Evolutionary conservation across 2,329 filamentous ascomycete species (phyloP), one percentile per base, ranked within the genome.

Genomic region (Fusarium concolor): DNA sequence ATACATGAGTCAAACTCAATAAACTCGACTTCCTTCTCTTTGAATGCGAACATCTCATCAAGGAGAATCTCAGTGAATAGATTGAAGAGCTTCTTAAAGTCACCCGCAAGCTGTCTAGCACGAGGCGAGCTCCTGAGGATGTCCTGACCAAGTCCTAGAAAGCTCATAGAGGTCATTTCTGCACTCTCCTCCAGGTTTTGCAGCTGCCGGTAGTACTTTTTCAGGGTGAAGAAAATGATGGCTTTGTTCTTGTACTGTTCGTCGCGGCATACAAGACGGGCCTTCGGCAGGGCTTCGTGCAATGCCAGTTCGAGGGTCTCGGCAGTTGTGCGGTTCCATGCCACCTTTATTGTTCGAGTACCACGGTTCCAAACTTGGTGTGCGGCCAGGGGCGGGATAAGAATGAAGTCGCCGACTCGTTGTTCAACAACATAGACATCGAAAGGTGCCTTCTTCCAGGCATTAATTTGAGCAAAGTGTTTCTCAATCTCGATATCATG

Each of bases 231-330:
- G 78, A 94, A 97, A 43, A 97, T 85, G 59, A 98, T 97, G 7
- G 94, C 93, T 77, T 98, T 98, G 81, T 97, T 97, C 78, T 98
- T 98, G 83, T 99, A 99, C 78, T 98, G 95, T 77, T 99, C 96
- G 71, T 99, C 96, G 37, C 96, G 91, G 76, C 96, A 98, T 4
- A 98, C 95, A 71, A 97, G 87, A 14, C 94, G 88, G 11, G 94
- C 93, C 71, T 94, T 93, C 1, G 94, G 94, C 4, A 99, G 84
- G 1, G 95, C 94, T 80, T 98, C 96, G 61, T 89, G 86, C 20
- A 98, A 79, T 1, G 95, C 96, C 77, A 96, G 83, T 68, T 95
- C 91, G 5, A 99, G 85, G 0, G 96, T 98, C 75, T 98, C 94
- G 3, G 92, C 91, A 0, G 94, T 97, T 0, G 93, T 97, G 26